Base-by-base conservation (phyloP, 805 yeast species). In the Middelhovenomyces tepae region DNA sequence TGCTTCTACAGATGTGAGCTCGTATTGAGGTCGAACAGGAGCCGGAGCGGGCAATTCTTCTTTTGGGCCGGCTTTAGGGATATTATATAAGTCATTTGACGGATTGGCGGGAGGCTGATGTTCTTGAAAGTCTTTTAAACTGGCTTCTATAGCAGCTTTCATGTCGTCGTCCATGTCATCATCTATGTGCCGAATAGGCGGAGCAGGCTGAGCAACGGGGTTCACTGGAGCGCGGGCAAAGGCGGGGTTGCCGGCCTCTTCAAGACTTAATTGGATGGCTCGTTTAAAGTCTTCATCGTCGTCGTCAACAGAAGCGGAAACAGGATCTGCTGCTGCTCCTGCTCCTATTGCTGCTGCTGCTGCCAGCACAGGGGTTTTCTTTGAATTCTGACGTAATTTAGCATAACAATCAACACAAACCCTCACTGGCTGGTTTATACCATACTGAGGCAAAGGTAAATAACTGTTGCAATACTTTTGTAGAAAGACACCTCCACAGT, bases 401-500 rank as follows among this genome's bases (percentile, higher is more conserved):
- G 71, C 78, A 51, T 68, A 73, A 54, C 98, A 91, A 39, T 80
- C 79, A 47, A 86, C 96, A 59, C 98, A 91, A 0, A 89, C 96
- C 35, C 98, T 68, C 1, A 89, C 97, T 0, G 93, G 84, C 35
- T 80, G 84, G 43, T 73, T 72, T 25, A 91, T 84, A 0, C 98
- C 98, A 31, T 84, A 65, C 28, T 79, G 78, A 0, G 93, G 89
- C 36, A 91, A 62, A 7, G 87, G 77, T 21, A 76, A 63, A 31
- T 56, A 64, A 44, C 82, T 73, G 2, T 78, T 62, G n/a, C 96
- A 84, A 56, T 93, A 94, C 4, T 73, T 69, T 43, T 82, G 87
- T 56, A 94, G 78, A 51, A 70, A 89, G 0, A 85, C 95, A 3
- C 96, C 96, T 16, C 98, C 98, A 60, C 98, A 91, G 33, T 94